phyloP scores from a whole-genome alignment of 2,329 filamentous ascomycete species.

The Apiospora pterosperma region DNA sequence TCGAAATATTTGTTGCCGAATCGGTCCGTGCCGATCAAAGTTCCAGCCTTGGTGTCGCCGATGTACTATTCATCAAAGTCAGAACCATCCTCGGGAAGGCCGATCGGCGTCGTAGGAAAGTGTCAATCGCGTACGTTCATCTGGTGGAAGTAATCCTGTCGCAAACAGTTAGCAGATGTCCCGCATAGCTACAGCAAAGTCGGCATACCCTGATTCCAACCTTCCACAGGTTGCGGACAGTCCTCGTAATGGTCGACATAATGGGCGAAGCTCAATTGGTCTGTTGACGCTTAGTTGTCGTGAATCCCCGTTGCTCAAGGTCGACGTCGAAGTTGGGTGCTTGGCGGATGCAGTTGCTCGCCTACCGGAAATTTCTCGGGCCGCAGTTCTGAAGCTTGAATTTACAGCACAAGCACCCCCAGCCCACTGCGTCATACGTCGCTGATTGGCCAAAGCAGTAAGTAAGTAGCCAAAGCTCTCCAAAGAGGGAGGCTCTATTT shows the following conservation, averaged over 20 bases:
- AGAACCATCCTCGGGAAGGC: constrained; percentile 13
- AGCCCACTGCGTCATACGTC: neutral
- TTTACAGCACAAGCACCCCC: neutral
- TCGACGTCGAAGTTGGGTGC: constrained; percentile 17
- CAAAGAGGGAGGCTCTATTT: too few species aligned
- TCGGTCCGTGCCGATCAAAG: constrained; percentile 77
- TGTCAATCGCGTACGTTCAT: constrained; percentile 69
- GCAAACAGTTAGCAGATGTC: constrained; percentile 33
- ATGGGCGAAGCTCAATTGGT: constrained; percentile 35
- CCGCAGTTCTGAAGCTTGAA: neutral
- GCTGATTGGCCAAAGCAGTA: constrained; percentile 1
- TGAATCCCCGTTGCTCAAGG: neutral
- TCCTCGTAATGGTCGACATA: constrained; percentile 92
- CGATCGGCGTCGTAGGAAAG: constrained; percentile 14
- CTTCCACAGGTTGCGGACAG: constrained; percentile 80
- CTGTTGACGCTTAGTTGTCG: constrained; percentile 15
- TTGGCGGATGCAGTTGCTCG: constrained; percentile 14
- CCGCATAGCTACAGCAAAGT: neutral
- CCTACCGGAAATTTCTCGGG: constrained; percentile 4
- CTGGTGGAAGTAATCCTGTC: constrained; percentile 85
- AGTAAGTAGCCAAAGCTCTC: neutral
- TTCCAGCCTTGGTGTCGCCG: constrained; percentile 90
- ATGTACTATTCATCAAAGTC: constrained; percentile 46
- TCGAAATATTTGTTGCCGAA: constrained; percentile 98
- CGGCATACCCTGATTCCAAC: constrained; percentile 77